Evolutionary conservation across 2,329 filamentous ascomycete species (phyloP), one percentile per base, ranked within the genome.

Genomic region (Aurifilum marmelostoma): DNA sequence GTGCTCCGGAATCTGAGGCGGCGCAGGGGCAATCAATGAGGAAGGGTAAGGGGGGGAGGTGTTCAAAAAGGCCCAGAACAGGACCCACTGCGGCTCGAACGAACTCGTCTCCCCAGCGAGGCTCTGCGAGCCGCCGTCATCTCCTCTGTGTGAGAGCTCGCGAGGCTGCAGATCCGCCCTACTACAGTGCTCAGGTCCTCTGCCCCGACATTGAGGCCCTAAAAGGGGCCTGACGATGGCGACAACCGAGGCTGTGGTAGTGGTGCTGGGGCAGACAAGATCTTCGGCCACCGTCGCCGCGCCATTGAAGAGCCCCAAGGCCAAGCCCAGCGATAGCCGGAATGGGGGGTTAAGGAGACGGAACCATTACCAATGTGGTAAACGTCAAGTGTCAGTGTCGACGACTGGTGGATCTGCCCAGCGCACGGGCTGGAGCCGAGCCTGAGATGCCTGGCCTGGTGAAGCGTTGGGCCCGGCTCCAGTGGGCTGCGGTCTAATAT

Each of bases 51-150:
- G 12, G 9, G 12, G 9, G 2, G 12, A 39, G 9, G 37, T 2
- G 37, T 39, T 47, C 43, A 29, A 29, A 47, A 62, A 58, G 63
- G 43, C 18, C 60, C 50, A 62, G 59, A 54, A 68, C 41, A 3
- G 54, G 65, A 68, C n/a, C 61, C 39, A 50, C 54, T 67, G 58
- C 52, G 41, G 37, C 47, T 58, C 61, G 41, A 54, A 43, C 18
- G 9, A 47, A 47, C 37, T 39, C 34, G 5, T 12, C 37, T 39
- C 12, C 16, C 2, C 34, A 34, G 16, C 56, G 56, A 59, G 56
- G 56, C 56, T 59, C 56, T 34, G 11, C 56, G 11, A 29, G 32
- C 56, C 16, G 32, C 37, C 3, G 24, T 59, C 32, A 16, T 56
- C 8, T 34, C 8, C 34, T 34, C 8, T 34, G 4, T 34, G 29